These are phyloP conservation scores for Glycine latifolia DNA, from an alignment of 306 rosid species.

Conservation along the genomic window DNA sequence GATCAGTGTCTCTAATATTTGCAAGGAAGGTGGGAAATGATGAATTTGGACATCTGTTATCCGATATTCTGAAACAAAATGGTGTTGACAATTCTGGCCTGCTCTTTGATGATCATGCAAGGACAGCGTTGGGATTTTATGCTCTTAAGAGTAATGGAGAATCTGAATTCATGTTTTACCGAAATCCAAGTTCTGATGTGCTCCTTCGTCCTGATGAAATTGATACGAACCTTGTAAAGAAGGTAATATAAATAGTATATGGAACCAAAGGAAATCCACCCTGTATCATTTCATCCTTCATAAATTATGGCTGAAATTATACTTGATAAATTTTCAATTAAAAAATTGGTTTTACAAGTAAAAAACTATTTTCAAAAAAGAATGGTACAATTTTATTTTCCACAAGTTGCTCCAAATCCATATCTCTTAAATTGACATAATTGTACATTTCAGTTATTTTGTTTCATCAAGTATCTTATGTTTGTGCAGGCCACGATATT, in stretches of 20 bases:
- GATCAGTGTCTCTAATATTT: slow-evolving; percentile 43
- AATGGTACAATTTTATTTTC: not conserved
- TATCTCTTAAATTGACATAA: not conserved
- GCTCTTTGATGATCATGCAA: slow-evolving; percentile 43
- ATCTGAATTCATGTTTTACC: slow-evolving; percentile 47
- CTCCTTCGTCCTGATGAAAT: slow-evolving; percentile 45
- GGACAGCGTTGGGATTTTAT: slow-evolving; percentile 51
- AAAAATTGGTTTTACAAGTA: not conserved
- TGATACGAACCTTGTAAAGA: slow-evolving; percentile 37
- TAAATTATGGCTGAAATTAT: not conserved
- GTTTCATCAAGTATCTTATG: slow-evolving; percentile 1
- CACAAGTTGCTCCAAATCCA: not conserved
- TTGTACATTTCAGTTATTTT: not conserved
- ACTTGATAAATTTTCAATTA: not conserved
- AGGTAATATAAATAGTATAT: slow-evolving; percentile 36
- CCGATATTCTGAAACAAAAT: slow-evolving; percentile 52
- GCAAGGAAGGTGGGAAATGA: slow-evolving; percentile 52
- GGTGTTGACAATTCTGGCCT: slow-evolving; percentile 53
- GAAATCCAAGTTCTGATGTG: slow-evolving; percentile 54
- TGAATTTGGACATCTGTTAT: slow-evolving; percentile 52
- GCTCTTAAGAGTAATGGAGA: slow-evolving; percentile 41
- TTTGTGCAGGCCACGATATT: slow-evolving; percentile 49
- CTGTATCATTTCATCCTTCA: not conserved
- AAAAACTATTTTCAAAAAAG: not conserved
- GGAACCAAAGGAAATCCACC: not conserved